A percentile compares a stretch with the other conserved stretches of the same genome.
phyloP scores from a whole-genome alignment of 1,284 basidiomycete genomes.

The Trichosporon inkin region DNA sequence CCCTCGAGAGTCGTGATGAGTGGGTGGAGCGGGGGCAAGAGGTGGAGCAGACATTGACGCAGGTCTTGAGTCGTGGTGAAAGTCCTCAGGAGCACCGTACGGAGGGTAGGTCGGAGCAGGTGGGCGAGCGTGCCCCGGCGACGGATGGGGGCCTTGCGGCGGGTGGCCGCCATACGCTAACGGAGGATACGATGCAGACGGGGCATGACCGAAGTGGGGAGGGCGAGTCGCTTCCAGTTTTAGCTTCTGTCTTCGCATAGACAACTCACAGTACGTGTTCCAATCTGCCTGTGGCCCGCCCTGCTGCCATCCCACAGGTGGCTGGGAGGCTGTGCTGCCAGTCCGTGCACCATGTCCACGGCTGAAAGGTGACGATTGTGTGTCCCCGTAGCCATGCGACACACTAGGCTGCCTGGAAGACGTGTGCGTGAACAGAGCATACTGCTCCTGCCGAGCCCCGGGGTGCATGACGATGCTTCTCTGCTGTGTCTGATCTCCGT shows the following conservation, averaged over 20 bases:
- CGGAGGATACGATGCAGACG: not conserved
- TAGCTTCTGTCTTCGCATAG: not conserved
- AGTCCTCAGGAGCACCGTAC: not conserved
- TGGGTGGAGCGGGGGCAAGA: not conserved
- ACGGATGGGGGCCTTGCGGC: not conserved
- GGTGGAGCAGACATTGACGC: constrained; percentile 3
- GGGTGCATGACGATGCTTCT: constrained; percentile 83
- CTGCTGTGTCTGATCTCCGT: constrained; percentile 68
- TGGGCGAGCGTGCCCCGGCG: not conserved
- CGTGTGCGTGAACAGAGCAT: constrained; percentile 19
- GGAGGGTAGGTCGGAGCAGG: constrained; percentile 10
- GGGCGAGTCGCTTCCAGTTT: not conserved
- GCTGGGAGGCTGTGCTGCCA: not conserved
- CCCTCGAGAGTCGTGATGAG: constrained; percentile 1
- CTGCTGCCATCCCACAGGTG: constrained; percentile 4
- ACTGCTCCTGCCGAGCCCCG: constrained; percentile 38
- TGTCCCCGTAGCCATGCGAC: constrained; percentile 8
- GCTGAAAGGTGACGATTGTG: not conserved
- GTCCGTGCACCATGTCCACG: not conserved
- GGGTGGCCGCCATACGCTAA: not conserved
- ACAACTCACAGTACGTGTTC: not conserved
- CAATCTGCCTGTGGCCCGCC: not conserved
- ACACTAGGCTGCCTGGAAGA: constrained; percentile 7
- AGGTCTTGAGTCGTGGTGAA: not conserved
- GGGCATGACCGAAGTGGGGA: not conserved